Evolutionary conservation across 257 asterid genomes (phyloP), one percentile per base, ranked within the genome.

Genomic region (Agastache rugosa): DNA sequence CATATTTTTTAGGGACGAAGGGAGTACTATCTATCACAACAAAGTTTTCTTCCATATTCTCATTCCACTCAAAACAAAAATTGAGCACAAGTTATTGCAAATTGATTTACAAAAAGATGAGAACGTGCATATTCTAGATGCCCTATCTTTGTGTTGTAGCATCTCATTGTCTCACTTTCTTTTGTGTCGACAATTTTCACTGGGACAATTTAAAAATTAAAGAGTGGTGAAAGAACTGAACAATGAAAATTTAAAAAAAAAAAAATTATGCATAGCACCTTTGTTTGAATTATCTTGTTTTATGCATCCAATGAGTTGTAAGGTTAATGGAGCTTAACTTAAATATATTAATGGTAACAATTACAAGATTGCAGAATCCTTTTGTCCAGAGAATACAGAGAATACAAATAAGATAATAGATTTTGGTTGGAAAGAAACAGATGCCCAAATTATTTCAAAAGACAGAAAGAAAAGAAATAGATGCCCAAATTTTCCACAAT

Each of bases 331-430:
- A 8, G 44, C 53, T 72, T 45, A 63, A 44, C 39, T 51, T 74
- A 10, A 23, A 23, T 56, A 61, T 56, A 69, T 47, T 50, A 60
- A 34, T 78, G 35, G 79, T 82, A 31, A 68, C 54, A 67, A 65
- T 70, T 76, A 55, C 12, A 67, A 58, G 74, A 60, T 72, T 63
- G 66, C 72, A 78, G 74, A 78, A 81, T 70, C 80, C 50, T 37
- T 72, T 25, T 3, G 34, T 45, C 14, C 23, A 67, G 37, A 56
- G 41, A 66, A 60, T 51, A 55, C 6, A 75, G 41, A 74, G 41
- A 66, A 60, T 51, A 55, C 6, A 75, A 31, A 74, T 14, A 35
- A 75, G 25, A 47, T 69, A 11, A 55, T 23, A 11, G 63, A 47
- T 34, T 41, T 62, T 48, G 29, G 71, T 34, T 62, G 54, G 8